Base-by-base conservation (phyloP, 164 flowering plant species). In the Euptelea pleiosperma region DNA sequence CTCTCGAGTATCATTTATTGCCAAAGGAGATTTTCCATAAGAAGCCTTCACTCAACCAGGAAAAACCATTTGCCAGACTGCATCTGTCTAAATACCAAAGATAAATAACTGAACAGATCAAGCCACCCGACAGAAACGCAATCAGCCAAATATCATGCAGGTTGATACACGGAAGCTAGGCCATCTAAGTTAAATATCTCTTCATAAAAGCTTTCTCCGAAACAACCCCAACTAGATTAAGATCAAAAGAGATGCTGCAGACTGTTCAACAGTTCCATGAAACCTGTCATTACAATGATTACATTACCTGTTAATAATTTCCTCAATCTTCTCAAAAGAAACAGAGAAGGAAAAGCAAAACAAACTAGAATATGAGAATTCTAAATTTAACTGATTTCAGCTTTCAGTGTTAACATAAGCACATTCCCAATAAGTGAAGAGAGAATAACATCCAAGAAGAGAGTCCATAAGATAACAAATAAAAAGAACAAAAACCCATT, bases 1-100 rank as follows among this genome's bases (percentile, higher is more conserved):
- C 37, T 46, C 2, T 18, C 34, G 26, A 26, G 9, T 1, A 46
- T 24, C 31, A 29, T 22, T 14, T 59, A 29, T 18, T 54, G 71
- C 68, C 67, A 61, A 66, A 58, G 64, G 63, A 64, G 69, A 71
- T 65, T 66, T 71, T 61, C 58, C 73, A 56, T 25, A 62, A 34
- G 45, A 59, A 42, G 43, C 30, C 53, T 64, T 51, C 26, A 25
- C 53, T 50, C 34, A 42, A 40, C 45, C 50, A 62, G 41, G 53
- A 33, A 30, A 52, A 33, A 28, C 18, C 39, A 40, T 12, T 60
- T 40, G n/a, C 10, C 31, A n/a, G 34, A 19, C n/a, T 19, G 34
- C n/a, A 36, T 22, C 8, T 14, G 14, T 53, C 43, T 36, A 53
- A 15, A n/a, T 18, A 15, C 11, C 33, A 53, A 52, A 2, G 30